Evolutionary conservation across 805 yeast species (phyloP).

Genomic region (Candida rishiriensis): DNA sequence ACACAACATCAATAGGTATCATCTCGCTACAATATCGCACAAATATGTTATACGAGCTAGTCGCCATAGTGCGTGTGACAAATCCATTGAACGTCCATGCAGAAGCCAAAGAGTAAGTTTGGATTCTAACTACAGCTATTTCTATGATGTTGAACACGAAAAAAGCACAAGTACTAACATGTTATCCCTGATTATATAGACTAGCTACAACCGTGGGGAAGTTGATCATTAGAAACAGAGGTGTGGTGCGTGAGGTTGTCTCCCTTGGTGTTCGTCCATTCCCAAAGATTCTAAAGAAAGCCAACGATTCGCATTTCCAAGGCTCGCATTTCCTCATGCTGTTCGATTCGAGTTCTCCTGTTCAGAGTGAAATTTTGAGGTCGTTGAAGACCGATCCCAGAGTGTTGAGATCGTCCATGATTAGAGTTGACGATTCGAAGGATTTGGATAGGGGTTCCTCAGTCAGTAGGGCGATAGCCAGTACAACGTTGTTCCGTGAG

Average conservation of each 20-base stretch:
- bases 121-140: neutral
- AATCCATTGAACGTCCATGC: slow-evolving; percentile 47
- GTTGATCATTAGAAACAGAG: slow-evolving; percentile 81
- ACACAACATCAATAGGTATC: neutral
- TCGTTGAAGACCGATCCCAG: slow-evolving; percentile 86
- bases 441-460: slow-evolving; percentile 55
- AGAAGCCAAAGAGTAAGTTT: slow-evolving; percentile 57
- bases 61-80: slow-evolving; percentile 81
- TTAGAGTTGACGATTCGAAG: slow-evolving; percentile 54
- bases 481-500: neutral
- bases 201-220: slow-evolving; percentile 63
- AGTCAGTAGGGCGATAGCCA: slow-evolving; percentile 37
- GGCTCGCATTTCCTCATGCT: slow-evolving; percentile 85
- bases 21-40: neutral
- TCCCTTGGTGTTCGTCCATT: slow-evolving; percentile 75
- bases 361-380: slow-evolving; percentile 79
- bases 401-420: slow-evolving; percentile 71
- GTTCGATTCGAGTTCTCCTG: slow-evolving; percentile 82
- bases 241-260: slow-evolving; percentile 81
- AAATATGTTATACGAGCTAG: slow-evolving; percentile 80
- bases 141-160: neutral
- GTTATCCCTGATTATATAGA: slow-evolving; percentile 4
- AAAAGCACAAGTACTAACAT: slow-evolving; percentile 1
- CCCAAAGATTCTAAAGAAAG: slow-evolving; percentile 77
- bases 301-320: slow-evolving; percentile 85